Conservation (phyloP, 148 eudicot species). For the Dysphania ambrosioides region DNA sequence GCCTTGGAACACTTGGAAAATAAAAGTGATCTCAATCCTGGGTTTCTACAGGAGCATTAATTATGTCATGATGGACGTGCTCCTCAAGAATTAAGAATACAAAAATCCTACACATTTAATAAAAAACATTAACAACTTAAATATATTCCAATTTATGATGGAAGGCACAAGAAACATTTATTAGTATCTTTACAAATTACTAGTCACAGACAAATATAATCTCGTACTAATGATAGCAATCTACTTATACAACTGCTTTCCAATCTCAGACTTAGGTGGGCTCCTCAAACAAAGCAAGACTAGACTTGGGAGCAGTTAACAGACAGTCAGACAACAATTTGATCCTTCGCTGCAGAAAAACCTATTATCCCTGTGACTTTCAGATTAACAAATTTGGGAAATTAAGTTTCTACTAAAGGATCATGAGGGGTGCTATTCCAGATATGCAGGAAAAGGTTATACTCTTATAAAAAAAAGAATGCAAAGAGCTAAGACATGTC, state of each 20-base stretch:
- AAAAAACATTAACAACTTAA: no score
- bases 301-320: no score
- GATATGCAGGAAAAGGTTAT: neutral
- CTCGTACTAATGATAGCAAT: no score
- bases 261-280: neutral
- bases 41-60: neutral
- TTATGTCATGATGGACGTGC: neutral
- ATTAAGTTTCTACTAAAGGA: neutral
- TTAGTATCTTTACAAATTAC: no score
- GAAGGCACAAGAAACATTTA: neutral
- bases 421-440: neutral
- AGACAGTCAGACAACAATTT: no score
- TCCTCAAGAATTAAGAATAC: neutral
- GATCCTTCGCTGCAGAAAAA: no score
- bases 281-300: slow-evolving; percentile 2
- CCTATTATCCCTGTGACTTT: no score
- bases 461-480: no score
- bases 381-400: neutral
- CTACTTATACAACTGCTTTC: no score
- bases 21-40: neutral
- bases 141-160: neutral
- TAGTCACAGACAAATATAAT: neutral
- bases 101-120: no score
- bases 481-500: neutral
- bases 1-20: neutral